Percentiles rank a stretch among this genome's conserved stretches.
phyloP scores from a whole-genome alignment of 106 monocot genomes.

The Dactylorhiza incarnata region DNA sequence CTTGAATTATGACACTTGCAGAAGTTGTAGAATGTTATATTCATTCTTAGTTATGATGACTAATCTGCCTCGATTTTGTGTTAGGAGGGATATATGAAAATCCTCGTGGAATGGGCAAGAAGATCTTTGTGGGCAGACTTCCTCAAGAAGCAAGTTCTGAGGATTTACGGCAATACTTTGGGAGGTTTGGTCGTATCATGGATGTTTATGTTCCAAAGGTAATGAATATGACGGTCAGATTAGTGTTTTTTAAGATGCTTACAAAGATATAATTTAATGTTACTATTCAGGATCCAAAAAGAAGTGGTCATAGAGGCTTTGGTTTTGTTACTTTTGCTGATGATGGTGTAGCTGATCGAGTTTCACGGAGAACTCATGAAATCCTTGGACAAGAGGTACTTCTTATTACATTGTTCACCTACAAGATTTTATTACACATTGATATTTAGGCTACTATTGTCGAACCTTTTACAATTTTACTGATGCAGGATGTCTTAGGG shows the following conservation, averaged over 20 bases:
- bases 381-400: constrained; percentile 95
- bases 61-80: not conserved
- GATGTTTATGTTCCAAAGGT: constrained; percentile 99
- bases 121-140: constrained; percentile 96
- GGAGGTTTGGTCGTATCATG: constrained; percentile 81
- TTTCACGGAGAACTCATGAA: constrained; percentile 86
- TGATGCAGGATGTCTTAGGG: no score
- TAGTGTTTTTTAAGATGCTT: not conserved
- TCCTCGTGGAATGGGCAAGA: constrained; percentile 68
- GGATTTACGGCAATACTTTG: constrained; percentile 83
- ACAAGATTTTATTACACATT: not conserved
- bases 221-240: constrained; percentile 7
- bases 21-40: not conserved
- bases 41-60: not conserved
- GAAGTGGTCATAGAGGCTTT: constrained; percentile 89
- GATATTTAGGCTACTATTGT: not conserved
- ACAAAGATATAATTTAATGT: not conserved
- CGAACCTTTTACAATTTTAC: no score
- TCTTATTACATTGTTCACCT: not conserved
- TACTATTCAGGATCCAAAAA: constrained; percentile 75
- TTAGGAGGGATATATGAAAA: constrained; percentile 49
- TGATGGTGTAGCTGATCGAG: constrained; percentile 93
- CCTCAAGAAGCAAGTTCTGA: constrained; percentile 84
- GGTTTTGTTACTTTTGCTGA: constrained; percentile 99
- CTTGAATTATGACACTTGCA: not conserved